phyloP scores from a whole-genome alignment of 805 yeast genomes.

The Starmerella cellae region DNA sequence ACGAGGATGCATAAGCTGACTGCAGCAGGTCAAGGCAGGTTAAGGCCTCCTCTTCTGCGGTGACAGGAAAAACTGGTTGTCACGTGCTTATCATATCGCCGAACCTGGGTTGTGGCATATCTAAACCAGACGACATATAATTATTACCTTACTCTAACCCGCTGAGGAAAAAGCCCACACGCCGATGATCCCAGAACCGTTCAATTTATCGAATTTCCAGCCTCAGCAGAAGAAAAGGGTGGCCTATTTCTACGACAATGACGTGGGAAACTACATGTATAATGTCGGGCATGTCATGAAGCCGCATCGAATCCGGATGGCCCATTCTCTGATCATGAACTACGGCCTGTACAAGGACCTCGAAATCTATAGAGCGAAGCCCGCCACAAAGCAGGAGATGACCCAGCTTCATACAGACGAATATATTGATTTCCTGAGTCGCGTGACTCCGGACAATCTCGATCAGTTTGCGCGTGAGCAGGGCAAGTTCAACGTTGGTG shows the following conservation, averaged over 20 bases:
- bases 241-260: slow-evolving; percentile 74
- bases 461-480: slow-evolving; percentile 80
- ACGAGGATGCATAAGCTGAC: too few species aligned
- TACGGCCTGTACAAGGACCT: slow-evolving; percentile 91
- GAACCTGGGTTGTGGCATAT: too few species aligned
- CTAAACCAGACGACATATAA: too few species aligned
- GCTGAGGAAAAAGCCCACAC: not conserved
- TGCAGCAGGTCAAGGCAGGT: too few species aligned
- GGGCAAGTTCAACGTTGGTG: slow-evolving; percentile 88
- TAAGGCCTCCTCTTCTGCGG: too few species aligned
- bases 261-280: slow-evolving; percentile 94
- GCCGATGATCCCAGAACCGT: slow-evolving; percentile 33
- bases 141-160: too few species aligned
- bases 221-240: slow-evolving; percentile 47
- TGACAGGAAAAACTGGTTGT: too few species aligned
- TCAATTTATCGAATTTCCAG: slow-evolving; percentile 47
- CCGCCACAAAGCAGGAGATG: slow-evolving; percentile 97
- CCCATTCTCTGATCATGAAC: slow-evolving; percentile 91
- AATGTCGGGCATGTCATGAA: slow-evolving; percentile 99
- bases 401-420: slow-evolving; percentile 97
- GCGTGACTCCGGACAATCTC: slow-evolving; percentile 86
- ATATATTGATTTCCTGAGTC: slow-evolving; percentile 78
- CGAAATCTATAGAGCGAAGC: slow-evolving; percentile 95
- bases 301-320: slow-evolving; percentile 97
- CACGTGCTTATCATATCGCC: too few species aligned